Base-by-base conservation (phyloP, 2,329 filamentous ascomycete genomes). In the Exophiala aquamarina region DNA sequence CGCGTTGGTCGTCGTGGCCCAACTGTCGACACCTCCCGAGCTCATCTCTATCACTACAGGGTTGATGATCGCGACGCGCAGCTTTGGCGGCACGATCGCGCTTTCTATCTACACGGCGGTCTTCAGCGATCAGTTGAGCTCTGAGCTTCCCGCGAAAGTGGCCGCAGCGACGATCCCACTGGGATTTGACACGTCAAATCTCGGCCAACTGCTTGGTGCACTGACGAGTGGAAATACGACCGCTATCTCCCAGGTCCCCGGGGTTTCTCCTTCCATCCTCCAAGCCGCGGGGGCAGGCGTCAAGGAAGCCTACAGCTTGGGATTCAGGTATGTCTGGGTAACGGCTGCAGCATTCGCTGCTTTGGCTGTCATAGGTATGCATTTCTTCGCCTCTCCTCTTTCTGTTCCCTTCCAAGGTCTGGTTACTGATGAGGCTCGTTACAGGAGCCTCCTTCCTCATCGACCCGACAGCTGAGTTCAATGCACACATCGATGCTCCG, bases 401-500 rank as follows among this genome's bases (percentile, higher is more conserved):
- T n/a, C n/a, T n/a, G n/a, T n/a, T n/a, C n/a, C n/a, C n/a, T n/a
- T n/a, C n/a, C n/a, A 11, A 26, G 11, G 11, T 26, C 6, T 26
- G 23, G 8, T 6, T 14, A n/a, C 32, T 34, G 14, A 34, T 34
- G 17, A 14, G n/a, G 6, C 6, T 8, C 17, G n/a, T 18, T 34
- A 14, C 17, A 34, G 32, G n/a, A 5, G 29, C 34, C 19, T 36
- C 28, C 33, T 50, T 50, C 36, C 26, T 50, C 19, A 41, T 35
- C 4, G 43, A 50, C 36, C 47, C 41, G 3, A 45, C 15, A 13
- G 33, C n/a, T 3, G 47, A 50, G 10, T 43, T 50, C 18, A 50
- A 50, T 26, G 33, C 33, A 11, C 47, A 50, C 26, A 36, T 50
- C 18, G 47, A 50, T 41, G 47, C 47, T 32, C 47, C 47, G 11